Conservation (phyloP, 2,329 filamentous ascomycete species). For the Dothistroma pini region DNA sequence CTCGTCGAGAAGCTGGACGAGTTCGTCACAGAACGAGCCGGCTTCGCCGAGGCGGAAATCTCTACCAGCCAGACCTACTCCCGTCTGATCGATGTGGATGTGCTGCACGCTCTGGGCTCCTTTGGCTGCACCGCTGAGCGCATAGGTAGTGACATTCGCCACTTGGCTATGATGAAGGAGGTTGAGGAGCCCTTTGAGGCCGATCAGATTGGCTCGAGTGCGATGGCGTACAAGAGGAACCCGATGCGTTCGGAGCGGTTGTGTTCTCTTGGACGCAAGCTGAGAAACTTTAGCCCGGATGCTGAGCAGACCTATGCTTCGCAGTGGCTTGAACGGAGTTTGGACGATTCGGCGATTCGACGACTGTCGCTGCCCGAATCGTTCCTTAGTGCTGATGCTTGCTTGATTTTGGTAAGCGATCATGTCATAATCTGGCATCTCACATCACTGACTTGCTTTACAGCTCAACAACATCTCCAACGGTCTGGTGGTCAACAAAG, state of each 20-base stretch:
- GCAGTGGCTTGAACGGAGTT: slow-evolving; percentile 74
- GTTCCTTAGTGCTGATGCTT: slow-evolving; percentile 50
- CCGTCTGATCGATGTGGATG: slow-evolving; percentile 74
- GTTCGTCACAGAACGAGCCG: slow-evolving; percentile 63
- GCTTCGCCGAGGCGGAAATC: slow-evolving; percentile 58
- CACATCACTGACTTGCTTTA: neutral
- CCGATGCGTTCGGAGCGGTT: slow-evolving; percentile 59
- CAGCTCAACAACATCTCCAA: slow-evolving; percentile 65
- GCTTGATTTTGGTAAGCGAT: slow-evolving; percentile 54
- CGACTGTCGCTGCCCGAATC: slow-evolving; percentile 50
- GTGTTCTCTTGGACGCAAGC: slow-evolving; percentile 53
- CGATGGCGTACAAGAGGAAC: slow-evolving; percentile 65
- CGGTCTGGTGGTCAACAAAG: slow-evolving; percentile 72
- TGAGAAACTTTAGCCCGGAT: slow-evolving; percentile 51
- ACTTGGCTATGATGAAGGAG: slow-evolving; percentile 74
- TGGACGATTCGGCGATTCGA: slow-evolving; percentile 73
- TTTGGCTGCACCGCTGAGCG: slow-evolving; percentile 76
- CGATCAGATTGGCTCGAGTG: slow-evolving; percentile 68
- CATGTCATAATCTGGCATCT: neutral
- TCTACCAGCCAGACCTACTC: slow-evolving; percentile 73
- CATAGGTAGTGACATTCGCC: slow-evolving; percentile 70
- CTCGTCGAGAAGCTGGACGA: slow-evolving; percentile 62
- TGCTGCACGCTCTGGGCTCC: slow-evolving; percentile 76
- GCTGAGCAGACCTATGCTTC: slow-evolving; percentile 64
- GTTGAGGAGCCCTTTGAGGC: slow-evolving; percentile 81